Conservation (phyloP, 23 red algal genomes). For the Pyropia yezoensis region DNA sequence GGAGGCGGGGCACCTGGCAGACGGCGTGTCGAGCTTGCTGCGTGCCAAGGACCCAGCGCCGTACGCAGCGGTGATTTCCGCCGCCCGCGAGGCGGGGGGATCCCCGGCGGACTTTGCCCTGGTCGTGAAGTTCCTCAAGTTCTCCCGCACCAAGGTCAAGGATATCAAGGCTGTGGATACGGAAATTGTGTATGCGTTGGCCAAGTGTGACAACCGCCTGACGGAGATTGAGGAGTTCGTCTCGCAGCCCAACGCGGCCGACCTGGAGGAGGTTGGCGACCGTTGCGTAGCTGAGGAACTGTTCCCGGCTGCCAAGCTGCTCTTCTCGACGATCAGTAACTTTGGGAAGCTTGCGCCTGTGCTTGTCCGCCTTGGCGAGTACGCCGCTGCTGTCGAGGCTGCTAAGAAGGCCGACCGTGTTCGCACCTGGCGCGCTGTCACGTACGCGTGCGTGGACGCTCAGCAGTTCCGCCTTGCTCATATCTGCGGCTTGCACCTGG, state of each 20-base stretch:
- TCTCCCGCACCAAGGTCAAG: constrained; percentile 86
- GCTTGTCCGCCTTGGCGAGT: constrained; percentile 81
- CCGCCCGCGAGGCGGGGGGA: constrained; percentile 41
- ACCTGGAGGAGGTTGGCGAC: constrained; percentile 92
- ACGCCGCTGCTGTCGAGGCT: constrained; percentile 76
- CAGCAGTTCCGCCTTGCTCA: constrained; percentile 91
- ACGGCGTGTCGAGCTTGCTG: constrained; percentile 76
- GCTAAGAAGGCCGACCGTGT: constrained; percentile 87
- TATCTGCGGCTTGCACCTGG: constrained; percentile 79
- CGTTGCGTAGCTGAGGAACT: constrained; percentile 77
- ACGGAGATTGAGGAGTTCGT: constrained; percentile 95
- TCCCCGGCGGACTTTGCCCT: constrained; percentile 55
- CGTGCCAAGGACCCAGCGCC: constrained; percentile 69
- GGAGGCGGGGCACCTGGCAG: constrained; percentile 59
- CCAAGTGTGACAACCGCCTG: constrained; percentile 60
- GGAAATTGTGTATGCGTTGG: constrained; percentile 86
- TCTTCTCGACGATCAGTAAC: constrained; percentile 86
- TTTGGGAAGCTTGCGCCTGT: constrained; percentile 79
- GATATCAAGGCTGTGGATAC: constrained; percentile 87
- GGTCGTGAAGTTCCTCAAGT: constrained; percentile 82
- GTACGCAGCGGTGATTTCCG: constrained; percentile 68
- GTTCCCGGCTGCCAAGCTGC: constrained; percentile 70
- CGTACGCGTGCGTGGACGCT: constrained; percentile 89
- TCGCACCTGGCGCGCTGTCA: constrained; percentile 85
- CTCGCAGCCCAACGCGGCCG: constrained; percentile 69